phyloP scores from a whole-genome alignment of 1,139 yeast genomes.

The Candida tetrigidarum region DNA sequence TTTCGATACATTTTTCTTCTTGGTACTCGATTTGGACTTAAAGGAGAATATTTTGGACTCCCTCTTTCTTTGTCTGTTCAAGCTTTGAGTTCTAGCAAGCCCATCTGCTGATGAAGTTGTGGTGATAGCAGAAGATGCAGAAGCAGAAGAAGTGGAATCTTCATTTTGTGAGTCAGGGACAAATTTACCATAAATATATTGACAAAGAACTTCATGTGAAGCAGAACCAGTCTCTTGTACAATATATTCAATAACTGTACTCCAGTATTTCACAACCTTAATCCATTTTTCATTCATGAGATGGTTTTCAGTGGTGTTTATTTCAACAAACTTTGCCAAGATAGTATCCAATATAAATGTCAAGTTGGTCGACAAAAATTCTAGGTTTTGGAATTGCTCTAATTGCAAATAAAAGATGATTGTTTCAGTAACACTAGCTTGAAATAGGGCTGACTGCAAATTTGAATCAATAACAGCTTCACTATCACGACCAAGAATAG shows the following conservation, averaged over 20 bases:
- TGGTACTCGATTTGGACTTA: conserved; percentile 27
- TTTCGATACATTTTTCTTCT: conserved; percentile 23
- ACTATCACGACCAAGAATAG: conserved; percentile 30
- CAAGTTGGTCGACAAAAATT: conserved; percentile 36
- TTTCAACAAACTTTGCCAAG: conserved; percentile 34
- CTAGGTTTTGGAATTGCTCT: conserved; percentile 47
- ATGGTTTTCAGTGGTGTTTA: conserved; percentile 25
- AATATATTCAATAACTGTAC: conserved; percentile 33
- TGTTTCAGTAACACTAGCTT: conserved; percentile 39
- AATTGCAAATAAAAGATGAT: conserved; percentile 44
- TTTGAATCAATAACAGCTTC: conserved; percentile 26
- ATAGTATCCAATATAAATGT: conserved; percentile 33
- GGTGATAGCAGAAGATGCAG: no score
- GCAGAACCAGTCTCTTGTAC: conserved; percentile 44
- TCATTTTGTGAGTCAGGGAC: conserved; percentile 5
- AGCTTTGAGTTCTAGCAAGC: conserved; percentile 3
- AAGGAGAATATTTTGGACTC: conserved; percentile 35
- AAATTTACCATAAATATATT: conserved; percentile 37
- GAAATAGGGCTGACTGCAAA: conserved; percentile 28
- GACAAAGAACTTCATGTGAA: conserved; percentile 41
- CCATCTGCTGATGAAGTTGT: not conserved
- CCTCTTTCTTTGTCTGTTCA: conserved; percentile 21
- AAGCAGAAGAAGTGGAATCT: not conserved
- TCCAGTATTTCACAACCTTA: conserved; percentile 36
- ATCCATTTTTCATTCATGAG: conserved; percentile 41